Base-by-base conservation (phyloP, 208 protist species). In the Naegleria gruberi region DNA sequence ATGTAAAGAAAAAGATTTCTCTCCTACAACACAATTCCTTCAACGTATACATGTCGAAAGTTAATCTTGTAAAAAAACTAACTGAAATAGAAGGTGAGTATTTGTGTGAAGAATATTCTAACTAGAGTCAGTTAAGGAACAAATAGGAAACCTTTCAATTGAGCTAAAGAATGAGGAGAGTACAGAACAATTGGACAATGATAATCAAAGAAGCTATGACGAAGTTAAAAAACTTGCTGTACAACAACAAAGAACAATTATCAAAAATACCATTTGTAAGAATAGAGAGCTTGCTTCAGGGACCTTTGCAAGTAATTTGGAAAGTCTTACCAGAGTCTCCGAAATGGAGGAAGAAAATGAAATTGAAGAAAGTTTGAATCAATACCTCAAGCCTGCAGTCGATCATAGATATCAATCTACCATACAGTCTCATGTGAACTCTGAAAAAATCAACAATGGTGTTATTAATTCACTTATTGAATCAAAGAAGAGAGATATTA, bases 11-110 rank as follows among this genome's bases (percentile, higher is more conserved):
- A 19, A 87, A 87, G 37, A 30, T 87, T 44, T 37, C 12, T 30
- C 43, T 87, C 8, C 19, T 87, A 12, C 83, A 87, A 37, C 26
- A 51, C 8, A 41, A 8, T 23, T 5, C 83, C 2, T 47, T 34
- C 26, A 10, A 87, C 30, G 34, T 55, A 7, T 87, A 55, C 44
- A 19, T 41, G 19, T 12, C 23, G 4, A 87, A 87, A 30, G 44
- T 55, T 40, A 37, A 87, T 55, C 83, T 87, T 6, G 55, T 87
- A 15, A 87, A 55, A 37, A 87, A 87, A 41, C n/a, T 87, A 1
- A 87, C 83, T 40, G 83, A 87, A 87, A 87, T 87, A 19, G 83
- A 87, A 30, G 83, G 51, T 65, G 30, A 23, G 51, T 65, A 30
- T 65, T 5, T 30, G 15, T 65, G 2, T 65, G 19, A 4, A 65